Evolutionary conservation across 2,329 filamentous ascomycete species (phyloP).

Genomic region (Monosporascus sp.): DNA sequence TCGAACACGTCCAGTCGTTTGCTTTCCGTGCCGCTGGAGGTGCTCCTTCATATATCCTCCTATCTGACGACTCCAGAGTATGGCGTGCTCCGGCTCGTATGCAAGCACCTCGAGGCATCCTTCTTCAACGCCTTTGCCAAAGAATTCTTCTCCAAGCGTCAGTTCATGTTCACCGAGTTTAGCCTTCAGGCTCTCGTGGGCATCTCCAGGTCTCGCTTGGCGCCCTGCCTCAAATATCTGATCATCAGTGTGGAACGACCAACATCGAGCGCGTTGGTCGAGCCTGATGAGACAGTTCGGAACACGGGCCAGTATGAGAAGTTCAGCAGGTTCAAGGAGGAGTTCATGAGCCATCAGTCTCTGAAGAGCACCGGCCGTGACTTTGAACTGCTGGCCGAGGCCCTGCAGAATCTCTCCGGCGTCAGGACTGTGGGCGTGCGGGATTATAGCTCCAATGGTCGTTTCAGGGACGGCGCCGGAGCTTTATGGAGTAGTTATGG

Average conservation of each 20-base stretch:
- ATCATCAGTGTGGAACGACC: constrained; percentile 41
- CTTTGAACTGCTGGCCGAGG: constrained; percentile 49
- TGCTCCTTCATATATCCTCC: constrained; percentile 50
- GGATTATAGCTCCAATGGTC: constrained; percentile 47
- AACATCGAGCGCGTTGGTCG: not conserved
- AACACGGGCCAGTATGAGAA: constrained; percentile 19
- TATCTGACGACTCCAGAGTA: constrained; percentile 52
- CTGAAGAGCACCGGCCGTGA: constrained; percentile 42
- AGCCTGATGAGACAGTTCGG: constrained; percentile 15
- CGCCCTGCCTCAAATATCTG: constrained; percentile 36
- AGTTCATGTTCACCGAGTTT: constrained; percentile 57
- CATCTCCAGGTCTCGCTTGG: constrained; percentile 42
- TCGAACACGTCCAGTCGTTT: constrained; percentile 4
- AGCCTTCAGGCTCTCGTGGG: constrained; percentile 45
- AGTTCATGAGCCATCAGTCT: constrained; percentile 18
- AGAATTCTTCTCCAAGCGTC: constrained; percentile 61
- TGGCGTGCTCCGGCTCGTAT: constrained; percentile 47
- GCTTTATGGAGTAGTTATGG: constrained; percentile 53
- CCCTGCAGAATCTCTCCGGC: constrained; percentile 49
- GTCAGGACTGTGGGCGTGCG: constrained; percentile 54
- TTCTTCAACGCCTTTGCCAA: constrained; percentile 51
- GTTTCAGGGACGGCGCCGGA: constrained; percentile 41
- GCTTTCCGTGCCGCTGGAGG: constrained; percentile 49
- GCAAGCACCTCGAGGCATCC: constrained; percentile 47
- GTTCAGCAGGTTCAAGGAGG: constrained; percentile 18